These are phyloP conservation scores for Asterella californica DNA, from an alignment of 225 moss, liverwort and hornwort genomes.

Conservation along the genomic window DNA sequence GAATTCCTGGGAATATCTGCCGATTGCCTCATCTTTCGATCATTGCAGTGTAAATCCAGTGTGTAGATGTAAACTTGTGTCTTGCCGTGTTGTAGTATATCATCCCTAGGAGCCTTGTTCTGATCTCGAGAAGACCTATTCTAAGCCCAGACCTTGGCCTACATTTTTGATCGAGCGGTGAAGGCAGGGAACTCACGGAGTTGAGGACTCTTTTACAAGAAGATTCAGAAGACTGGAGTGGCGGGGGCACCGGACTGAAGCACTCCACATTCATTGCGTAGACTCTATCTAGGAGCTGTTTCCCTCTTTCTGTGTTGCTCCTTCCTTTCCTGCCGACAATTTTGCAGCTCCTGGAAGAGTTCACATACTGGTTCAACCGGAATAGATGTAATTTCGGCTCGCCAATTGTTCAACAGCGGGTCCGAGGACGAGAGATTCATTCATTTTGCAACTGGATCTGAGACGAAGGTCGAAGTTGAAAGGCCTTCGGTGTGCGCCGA, in stretches of 20 bases:
- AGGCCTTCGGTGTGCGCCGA: constrained; percentile 13
- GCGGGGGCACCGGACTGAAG: constrained; percentile 6
- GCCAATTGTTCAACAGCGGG: constrained; percentile 11
- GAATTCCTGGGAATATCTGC: background rate
- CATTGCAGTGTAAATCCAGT: background rate
- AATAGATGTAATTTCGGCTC: constrained; percentile 17
- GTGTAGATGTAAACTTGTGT: background rate
- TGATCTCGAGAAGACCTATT: constrained; percentile 1
- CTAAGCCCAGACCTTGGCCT: constrained; percentile 5
- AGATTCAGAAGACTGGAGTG: constrained; percentile 18
- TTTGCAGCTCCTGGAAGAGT: constrained; percentile 9
- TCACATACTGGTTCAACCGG: background rate
- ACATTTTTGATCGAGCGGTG: constrained; percentile 8
- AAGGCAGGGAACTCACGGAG: background rate
- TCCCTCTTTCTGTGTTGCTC: background rate
- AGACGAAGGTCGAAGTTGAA: constrained; percentile 21
- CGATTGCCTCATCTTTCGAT: background rate
- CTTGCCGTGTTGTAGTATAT: background rate
- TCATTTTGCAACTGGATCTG: constrained; percentile 11
- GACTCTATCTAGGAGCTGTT: constrained; percentile 10
- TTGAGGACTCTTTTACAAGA: constrained; percentile 3
- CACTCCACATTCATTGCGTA: background rate
- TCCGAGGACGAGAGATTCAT: constrained; percentile 13
- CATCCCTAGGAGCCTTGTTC: background rate
- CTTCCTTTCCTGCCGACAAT: constrained; percentile 12